A percentile compares a stretch with the other conserved stretches of the same genome.
These are phyloP conservation scores for Hygrophorus russula DNA, from an alignment of 768 basidiomycete genomes.

Conservation along the genomic window DNA sequence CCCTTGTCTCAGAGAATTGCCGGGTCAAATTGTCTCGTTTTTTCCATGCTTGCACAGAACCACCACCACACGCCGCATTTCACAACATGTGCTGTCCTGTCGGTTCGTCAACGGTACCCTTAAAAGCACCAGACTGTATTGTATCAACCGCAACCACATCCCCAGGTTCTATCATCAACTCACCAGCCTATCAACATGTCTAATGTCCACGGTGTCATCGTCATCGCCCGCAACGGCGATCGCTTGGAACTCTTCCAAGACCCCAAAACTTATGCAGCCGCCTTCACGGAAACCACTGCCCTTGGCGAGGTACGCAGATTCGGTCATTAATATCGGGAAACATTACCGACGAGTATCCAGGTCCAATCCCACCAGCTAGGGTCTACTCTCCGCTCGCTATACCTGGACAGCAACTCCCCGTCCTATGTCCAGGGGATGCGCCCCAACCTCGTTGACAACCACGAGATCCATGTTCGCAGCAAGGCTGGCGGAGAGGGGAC, in stretches of 20 bases:
- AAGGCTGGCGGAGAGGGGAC: constrained; percentile 79
- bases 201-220: constrained; percentile 66
- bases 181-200: constrained; percentile 21
- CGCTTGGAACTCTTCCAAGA: constrained; percentile 60
- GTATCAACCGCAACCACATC: constrained; percentile 6
- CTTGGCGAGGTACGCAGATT: constrained; percentile 50
- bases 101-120: background rate
- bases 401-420: constrained; percentile 54
- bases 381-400: constrained; percentile 46
- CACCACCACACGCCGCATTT: constrained; percentile 1
- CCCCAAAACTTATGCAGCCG: constrained; percentile 52
- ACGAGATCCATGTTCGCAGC: constrained; percentile 63
- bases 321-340: background rate
- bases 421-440: constrained; percentile 60
- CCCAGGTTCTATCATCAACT: constrained; percentile 10
- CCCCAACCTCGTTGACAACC: constrained; percentile 60
- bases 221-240: constrained; percentile 74
- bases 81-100: constrained; percentile 5
- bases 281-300: constrained; percentile 60
- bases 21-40: background rate
- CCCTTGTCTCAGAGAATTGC: background rate
- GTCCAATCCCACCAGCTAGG: constrained; percentile 62
- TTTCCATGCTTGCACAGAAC: background rate
- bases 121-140: background rate
- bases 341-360: constrained; percentile 20